phyloP scores from a whole-genome alignment of 768 basidiomycete species.

The Hericium alpestre region DNA sequence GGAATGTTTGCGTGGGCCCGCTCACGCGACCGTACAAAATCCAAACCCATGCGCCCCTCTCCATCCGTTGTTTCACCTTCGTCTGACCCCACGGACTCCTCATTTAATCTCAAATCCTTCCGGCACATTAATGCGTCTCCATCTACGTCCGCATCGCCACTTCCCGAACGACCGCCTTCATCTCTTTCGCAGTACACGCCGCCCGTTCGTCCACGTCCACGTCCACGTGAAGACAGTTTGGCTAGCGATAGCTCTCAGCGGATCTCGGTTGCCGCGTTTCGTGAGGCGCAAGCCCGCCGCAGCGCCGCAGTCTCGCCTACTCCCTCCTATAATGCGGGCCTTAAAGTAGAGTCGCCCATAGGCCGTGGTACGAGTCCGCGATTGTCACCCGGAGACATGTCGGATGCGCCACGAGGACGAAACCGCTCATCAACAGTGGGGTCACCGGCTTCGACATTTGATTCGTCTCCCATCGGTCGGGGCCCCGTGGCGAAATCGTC shows the following conservation, averaged over 20 bases:
- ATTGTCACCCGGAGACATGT: constrained; percentile 8
- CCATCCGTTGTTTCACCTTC: constrained; percentile 13
- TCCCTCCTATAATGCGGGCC: constrained; percentile 18
- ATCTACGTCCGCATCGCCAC: constrained; percentile 25
- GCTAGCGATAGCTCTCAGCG: constrained; percentile 61
- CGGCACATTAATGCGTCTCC: constrained; percentile 43
- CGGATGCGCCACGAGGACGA: constrained; percentile 2
- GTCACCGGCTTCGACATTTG: neutral
- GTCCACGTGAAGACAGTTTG: constrained; percentile 44
- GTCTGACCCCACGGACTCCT: constrained; percentile 17
- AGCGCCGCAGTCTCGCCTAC: constrained; percentile 52
- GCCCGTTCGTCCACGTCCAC: constrained; percentile 29
- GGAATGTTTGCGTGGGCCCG: constrained; percentile 35
- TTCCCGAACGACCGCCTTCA: constrained; percentile 14
- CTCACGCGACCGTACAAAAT: constrained; percentile 28
- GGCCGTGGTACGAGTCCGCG: neutral
- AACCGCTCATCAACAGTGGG: constrained; percentile 5
- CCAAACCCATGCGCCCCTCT: constrained; percentile 23
- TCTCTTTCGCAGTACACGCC: constrained; percentile 16
- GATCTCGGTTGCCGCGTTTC: constrained; percentile 74
- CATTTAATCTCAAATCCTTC: constrained; percentile 70
- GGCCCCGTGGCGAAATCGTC: neutral
- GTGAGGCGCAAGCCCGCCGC: constrained; percentile 63
- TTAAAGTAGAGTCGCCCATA: neutral
- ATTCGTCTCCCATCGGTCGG: neutral